These are phyloP conservation scores for Phaeophleospora eucalypticola DNA, from an alignment of 2,329 filamentous ascomycete species.

Conservation along the genomic window DNA sequence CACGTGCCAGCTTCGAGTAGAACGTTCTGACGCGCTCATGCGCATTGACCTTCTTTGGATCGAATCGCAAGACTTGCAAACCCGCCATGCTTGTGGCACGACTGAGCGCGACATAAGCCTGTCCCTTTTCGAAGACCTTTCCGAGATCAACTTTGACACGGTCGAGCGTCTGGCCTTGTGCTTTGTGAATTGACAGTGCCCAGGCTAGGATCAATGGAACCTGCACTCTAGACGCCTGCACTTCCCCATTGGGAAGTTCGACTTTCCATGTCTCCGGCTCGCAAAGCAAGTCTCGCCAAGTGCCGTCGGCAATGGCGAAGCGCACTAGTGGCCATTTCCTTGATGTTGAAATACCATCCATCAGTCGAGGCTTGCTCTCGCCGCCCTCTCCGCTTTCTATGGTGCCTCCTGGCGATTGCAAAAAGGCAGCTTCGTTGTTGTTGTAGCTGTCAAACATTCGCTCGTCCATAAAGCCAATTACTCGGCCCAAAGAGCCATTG, in stretches of 20 bases:
- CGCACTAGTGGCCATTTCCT: conserved; percentile 76
- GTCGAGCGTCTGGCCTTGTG: conserved; percentile 89
- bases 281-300: conserved; percentile 71
- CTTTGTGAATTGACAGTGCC: conserved; percentile 97
- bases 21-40: conserved; percentile 82
- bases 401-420: conserved; percentile 31
- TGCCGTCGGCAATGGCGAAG: conserved; percentile 76
- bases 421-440: conserved; percentile 25
- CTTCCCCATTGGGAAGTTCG: conserved; percentile 89
- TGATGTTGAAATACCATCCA: conserved; percentile 50
- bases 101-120: conserved; percentile 94
- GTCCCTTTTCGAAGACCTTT: conserved; percentile 91
- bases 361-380: conserved; percentile 16
- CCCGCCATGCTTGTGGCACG: conserved; percentile 84
- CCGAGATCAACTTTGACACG: conserved; percentile 92
- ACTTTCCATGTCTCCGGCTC: conserved; percentile 92
- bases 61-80: conserved; percentile 82
- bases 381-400: conserved; percentile 18
- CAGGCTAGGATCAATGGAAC: conserved; percentile 87
- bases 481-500: conserved; percentile 87
- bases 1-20: conserved; percentile 75
- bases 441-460: conserved; percentile 39
- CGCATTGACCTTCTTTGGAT: conserved; percentile 88
- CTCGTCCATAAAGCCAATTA: conserved; percentile 74
- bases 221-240: conserved; percentile 76